These are phyloP conservation scores for Hypoxylon sp. DNA, from an alignment of 2,329 filamentous ascomycete species.

Conservation along the genomic window DNA sequence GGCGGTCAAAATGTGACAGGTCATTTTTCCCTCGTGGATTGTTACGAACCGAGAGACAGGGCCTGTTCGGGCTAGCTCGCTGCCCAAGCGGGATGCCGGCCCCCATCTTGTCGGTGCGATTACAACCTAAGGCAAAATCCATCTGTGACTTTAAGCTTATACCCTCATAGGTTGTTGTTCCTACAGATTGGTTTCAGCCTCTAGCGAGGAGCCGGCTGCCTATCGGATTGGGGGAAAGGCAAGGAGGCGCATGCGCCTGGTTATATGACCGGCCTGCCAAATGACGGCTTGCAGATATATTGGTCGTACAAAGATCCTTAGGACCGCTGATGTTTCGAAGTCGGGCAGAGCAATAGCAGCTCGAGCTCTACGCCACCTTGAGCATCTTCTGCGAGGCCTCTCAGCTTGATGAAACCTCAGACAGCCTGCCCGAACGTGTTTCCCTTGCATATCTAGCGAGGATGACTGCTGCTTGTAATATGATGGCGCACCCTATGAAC, in stretches of 20 bases:
- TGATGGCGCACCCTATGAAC: slow-evolving; percentile 37
- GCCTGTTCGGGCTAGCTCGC: slow-evolving; percentile 41
- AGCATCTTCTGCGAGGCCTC: slow-evolving; percentile 33
- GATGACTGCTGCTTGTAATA: slow-evolving; percentile 38
- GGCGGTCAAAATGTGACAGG: slow-evolving; percentile 40
- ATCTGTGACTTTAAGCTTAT: slow-evolving; percentile 41
- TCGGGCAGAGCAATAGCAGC: slow-evolving; percentile 24
- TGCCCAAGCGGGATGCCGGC: slow-evolving; percentile 37
- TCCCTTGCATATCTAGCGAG: slow-evolving; percentile 40
- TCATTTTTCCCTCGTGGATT: slow-evolving; percentile 30
- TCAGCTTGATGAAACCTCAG: slow-evolving; percentile 37
- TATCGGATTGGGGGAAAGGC: slow-evolving; percentile 28
- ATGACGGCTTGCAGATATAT: slow-evolving; percentile 30
- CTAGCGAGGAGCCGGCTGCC: slow-evolving; percentile 23
- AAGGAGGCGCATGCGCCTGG: slow-evolving; percentile 31
- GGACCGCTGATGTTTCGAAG: slow-evolving; percentile 26
- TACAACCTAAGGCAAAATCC: slow-evolving; percentile 37
- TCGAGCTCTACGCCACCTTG: slow-evolving; percentile 29
- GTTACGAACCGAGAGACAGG: slow-evolving; percentile 29
- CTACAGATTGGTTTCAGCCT: slow-evolving; percentile 43
- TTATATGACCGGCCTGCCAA: slow-evolving; percentile 21
- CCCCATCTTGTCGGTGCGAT: slow-evolving; percentile 36
- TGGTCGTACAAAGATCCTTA: slow-evolving; percentile 35
- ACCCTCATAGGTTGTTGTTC: slow-evolving; percentile 34
- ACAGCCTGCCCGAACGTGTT: slow-evolving; percentile 30